Base-by-base conservation (phyloP, 768 basidiomycete species). In the Serendipita sp. region DNA sequence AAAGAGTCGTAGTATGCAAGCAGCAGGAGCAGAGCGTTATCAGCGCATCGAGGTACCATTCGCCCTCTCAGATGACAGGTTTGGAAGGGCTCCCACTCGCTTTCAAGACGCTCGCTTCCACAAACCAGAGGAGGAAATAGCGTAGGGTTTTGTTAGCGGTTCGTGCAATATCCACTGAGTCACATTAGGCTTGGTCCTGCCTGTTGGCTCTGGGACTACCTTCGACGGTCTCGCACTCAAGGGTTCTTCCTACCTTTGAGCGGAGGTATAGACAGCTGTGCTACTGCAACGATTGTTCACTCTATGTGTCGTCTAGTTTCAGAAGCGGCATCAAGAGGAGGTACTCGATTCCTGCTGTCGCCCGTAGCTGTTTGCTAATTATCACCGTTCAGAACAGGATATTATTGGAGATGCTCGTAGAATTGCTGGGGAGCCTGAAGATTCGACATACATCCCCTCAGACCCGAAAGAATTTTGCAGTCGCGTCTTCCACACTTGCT, bases 151-250 rank as follows among this genome's bases (percentile, higher is more conserved):
- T 38, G 44, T 18, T 28, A 5, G 8, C 16, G 47, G 4, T 63
- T 45, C 15, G 64, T 45, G 3, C 63, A 15, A 65, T 34, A 30
- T 10, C 18, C 44, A 56, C n/a, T 18, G 63, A 30, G 32, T 47
- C 16, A 16, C 3, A 10, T 53, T 32, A 97, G 95, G 2, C 77
- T 98, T 2, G 96, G 96, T 3, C 96, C 96, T 4, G 96, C 95
- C 15, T 98, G 96, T 72, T 99, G 96, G 96, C 79, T 99, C n/a
- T 99, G 96, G 96, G 96, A 99, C 72, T 99, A 98, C 71, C 83
- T 99, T 35, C 82, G 96, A 44, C 84, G 96, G 48, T 98, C 95
- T 3, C 80, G 90, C 7, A 92, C 88, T 0, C 89, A 92, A 68
- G 96, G 96, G 2, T 98, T 94, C 75, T 98, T 98, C 70, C 76